Evolutionary conservation across 2,329 filamentous ascomycete genomes (phyloP).

Genomic region (Nigrospora oryzae): DNA sequence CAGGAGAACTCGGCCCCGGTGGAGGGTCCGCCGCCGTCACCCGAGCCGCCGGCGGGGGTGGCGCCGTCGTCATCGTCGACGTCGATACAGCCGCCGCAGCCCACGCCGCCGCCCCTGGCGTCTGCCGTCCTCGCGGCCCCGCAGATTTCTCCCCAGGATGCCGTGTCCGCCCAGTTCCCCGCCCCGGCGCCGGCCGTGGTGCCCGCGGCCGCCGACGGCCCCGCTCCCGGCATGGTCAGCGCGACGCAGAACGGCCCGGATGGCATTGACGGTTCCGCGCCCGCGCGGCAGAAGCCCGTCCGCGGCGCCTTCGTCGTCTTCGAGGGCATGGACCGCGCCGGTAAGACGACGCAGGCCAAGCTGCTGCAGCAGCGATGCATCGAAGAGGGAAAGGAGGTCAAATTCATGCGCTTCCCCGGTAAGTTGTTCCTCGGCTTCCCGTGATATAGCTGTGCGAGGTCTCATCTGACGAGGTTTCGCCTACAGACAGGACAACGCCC

Average conservation of each 20-base stretch:
- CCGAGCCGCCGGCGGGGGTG: constrained; percentile 1
- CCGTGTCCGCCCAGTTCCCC: constrained; percentile 15
- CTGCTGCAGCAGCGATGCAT: constrained; percentile 49
- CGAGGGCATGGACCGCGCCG: constrained; percentile 82
- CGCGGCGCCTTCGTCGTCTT: constrained; percentile 74
- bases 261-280: not conserved
- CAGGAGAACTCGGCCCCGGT: not conserved
- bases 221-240: not conserved
- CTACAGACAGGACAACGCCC: constrained; percentile 66
- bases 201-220: not conserved
- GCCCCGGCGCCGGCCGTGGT: constrained; percentile 5
- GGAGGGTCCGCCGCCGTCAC: not conserved
- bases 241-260: not conserved
- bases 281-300: constrained; percentile 14
- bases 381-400: constrained; percentile 37
- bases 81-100: not conserved
- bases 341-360: constrained; percentile 86
- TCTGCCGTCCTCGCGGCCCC: constrained; percentile 16
- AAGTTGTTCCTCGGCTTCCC: constrained; percentile 13
- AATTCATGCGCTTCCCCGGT: constrained; percentile 52
- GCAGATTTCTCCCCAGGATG: constrained; percentile 14
- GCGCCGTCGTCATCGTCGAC: not conserved
- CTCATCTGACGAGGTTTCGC: constrained; percentile 4
- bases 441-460: too few relatives aligned
- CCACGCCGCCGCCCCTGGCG: constrained; percentile 1